A percentile compares a stretch with the other conserved stretches of the same genome.
phyloP scores from a whole-genome alignment of 352 stramenopile species.

The Pythium sukuiense region DNA sequence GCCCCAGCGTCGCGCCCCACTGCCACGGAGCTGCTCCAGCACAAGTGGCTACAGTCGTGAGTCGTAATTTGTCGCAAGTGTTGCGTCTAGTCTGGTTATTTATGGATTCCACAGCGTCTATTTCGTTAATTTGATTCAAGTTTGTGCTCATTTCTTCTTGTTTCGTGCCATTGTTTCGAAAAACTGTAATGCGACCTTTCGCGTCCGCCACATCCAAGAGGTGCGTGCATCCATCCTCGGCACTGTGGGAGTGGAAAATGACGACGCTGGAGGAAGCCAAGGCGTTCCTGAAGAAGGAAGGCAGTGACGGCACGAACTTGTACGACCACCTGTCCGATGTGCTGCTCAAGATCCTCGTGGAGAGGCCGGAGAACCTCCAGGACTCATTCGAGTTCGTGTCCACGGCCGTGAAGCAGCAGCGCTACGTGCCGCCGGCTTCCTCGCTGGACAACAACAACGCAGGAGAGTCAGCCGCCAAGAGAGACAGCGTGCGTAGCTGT shows the following conservation, averaged over 20 bases:
- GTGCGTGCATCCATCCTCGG: not conserved
- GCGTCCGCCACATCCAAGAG: not conserved
- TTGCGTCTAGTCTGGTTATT: constrained; percentile 23
- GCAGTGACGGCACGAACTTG: constrained; percentile 69
- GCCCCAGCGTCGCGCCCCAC: constrained; percentile 70
- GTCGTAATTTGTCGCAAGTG: not conserved
- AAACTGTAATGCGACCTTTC: not conserved
- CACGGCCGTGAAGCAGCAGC: constrained; percentile 79
- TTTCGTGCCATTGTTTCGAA: not conserved
- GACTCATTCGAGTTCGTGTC: constrained; percentile 90
- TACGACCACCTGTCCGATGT: constrained; percentile 88
- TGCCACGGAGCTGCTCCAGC: constrained; percentile 50
- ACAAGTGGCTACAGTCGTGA: constrained; percentile 49
- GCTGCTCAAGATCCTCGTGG: constrained; percentile 83
- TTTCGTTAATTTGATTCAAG: not conserved
- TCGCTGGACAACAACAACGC: constrained; percentile 18
- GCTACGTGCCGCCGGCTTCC: constrained; percentile 37
- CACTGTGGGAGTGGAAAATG: constrained; percentile 29
- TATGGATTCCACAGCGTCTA: constrained; percentile 3
- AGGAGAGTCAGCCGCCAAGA: constrained; percentile 41
- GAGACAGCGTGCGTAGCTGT: constrained; percentile 48
- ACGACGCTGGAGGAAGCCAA: constrained; percentile 87
- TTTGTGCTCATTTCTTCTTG: not conserved
- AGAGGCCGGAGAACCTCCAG: constrained; percentile 81
- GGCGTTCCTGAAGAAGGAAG: constrained; percentile 86